Base-by-base conservation (phyloP, 1,284 basidiomycete species). In the Anthracocystis walkeri region DNA sequence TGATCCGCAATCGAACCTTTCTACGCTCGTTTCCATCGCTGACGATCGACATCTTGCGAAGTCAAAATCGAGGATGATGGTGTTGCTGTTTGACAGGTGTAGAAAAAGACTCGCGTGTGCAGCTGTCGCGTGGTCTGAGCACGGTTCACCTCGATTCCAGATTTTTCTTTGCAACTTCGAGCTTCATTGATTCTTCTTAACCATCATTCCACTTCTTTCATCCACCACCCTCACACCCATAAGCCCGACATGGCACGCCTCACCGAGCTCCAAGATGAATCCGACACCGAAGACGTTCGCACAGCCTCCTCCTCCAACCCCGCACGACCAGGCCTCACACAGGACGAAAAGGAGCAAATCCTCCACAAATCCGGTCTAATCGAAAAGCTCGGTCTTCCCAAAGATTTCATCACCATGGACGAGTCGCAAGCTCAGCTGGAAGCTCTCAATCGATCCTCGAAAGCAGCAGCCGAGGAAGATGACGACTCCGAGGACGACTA, bases 371-470 rank as follows among this genome's bases (percentile, higher is more conserved):
- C 69, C 10, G 74, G 65, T 18, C 25, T 73, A 21, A 64, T 76
- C 54, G 74, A 72, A 27, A 76, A 68, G 59, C 64, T 71, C 11
- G 74, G 69, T 16, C 58, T 76, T n/a, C 74, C 68, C 27, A 68
- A 69, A 7, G 74, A 72, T 59, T 76, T 76, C 65, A 51, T 76
- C 35, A 69, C 62, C 12, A 58, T 76, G 59, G 69, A 72, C 10
- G 51, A 72, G 29, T 52, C 65, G 12, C 74, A 76, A 31, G 66
- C 61, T 4, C 66, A 75, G 33, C 66, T 75, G 2, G 63, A 65
- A 27, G 63, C 66, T 23, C 62, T 65, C 33, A 65, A 66, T n/a
- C 44, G 48, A 7, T 23, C 38, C 10, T 20, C 41, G 7, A 23
- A n/a, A 42, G 27, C 40, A 12, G 44, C 23, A 2, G 38, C 20